Evolutionary conservation across 2,329 filamentous ascomycete genomes (phyloP).

Genomic region (Colletotrichum tropicale): DNA sequence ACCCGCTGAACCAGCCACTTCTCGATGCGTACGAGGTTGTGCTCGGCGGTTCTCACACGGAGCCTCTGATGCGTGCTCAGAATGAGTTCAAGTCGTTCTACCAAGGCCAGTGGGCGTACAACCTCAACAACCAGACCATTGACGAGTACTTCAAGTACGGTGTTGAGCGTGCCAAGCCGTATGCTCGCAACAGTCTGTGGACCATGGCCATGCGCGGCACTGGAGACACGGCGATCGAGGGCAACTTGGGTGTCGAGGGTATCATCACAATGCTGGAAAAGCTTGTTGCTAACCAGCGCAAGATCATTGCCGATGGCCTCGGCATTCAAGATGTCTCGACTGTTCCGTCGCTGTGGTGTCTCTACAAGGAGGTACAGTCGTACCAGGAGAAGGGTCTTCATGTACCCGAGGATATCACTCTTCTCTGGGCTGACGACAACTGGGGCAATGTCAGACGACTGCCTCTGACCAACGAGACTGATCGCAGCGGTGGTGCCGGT

Average conservation of each 20-base stretch:
- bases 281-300: slow-evolving; percentile 64
- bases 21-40: slow-evolving; percentile 78
- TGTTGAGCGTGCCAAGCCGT: slow-evolving; percentile 66
- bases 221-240: slow-evolving; percentile 65
- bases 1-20: slow-evolving; percentile 69
- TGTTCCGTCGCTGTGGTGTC: slow-evolving; percentile 73
- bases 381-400: slow-evolving; percentile 68
- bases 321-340: slow-evolving; percentile 49
- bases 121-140: slow-evolving; percentile 71
- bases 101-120: slow-evolving; percentile 71
- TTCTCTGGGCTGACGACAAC: slow-evolving; percentile 75
- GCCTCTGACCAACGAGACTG: slow-evolving; percentile 63
- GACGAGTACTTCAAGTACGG: slow-evolving; percentile 72
- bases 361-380: slow-evolving; percentile 77
- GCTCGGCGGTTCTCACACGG: slow-evolving; percentile 74
- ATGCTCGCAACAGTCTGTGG: slow-evolving; percentile 67
- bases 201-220: slow-evolving; percentile 75
- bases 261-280: slow-evolving; percentile 64
- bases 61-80: slow-evolving; percentile 70
- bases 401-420: slow-evolving; percentile 67
- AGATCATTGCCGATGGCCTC: slow-evolving; percentile 62
- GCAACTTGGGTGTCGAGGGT: slow-evolving; percentile 54
- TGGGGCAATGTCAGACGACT: slow-evolving; percentile 69
- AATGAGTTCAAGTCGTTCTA: slow-evolving; percentile 60
- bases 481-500: slow-evolving; percentile 65